A percentile compares a stretch with the other conserved stretches of the same genome.
These are phyloP conservation scores for Pelargonium cotyledonis DNA, from an alignment of 441 rosid species.

Conservation along the genomic window DNA sequence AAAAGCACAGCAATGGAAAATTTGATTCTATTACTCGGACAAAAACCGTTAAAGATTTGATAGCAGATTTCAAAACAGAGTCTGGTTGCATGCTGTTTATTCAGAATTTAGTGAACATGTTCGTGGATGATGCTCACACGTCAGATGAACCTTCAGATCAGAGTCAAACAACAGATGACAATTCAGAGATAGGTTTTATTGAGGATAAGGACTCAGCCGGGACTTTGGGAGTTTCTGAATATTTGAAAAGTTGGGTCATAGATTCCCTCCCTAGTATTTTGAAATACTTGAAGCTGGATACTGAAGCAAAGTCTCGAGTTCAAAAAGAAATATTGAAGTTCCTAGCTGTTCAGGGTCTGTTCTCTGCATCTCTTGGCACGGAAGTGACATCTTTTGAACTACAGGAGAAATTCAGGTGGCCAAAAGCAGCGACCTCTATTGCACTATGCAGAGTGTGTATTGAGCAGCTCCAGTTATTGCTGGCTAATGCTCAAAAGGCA, in stretches of 20 bases:
- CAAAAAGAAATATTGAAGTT: constrained; percentile 85
- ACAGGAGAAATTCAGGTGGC: constrained; percentile 95
- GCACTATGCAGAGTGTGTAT: constrained; percentile 76
- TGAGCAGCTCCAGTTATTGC: constrained; percentile 77
- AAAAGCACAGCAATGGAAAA: constrained; percentile 84
- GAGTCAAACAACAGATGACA: constrained; percentile 98
- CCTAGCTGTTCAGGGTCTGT: constrained; percentile 89
- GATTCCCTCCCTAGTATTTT: constrained; percentile 76
- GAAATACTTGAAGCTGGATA: constrained; percentile 61
- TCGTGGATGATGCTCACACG: constrained; percentile 66
- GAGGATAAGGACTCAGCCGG: constrained; percentile 73
- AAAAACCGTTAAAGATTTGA: constrained; percentile 67
- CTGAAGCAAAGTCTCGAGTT: constrained; percentile 64
- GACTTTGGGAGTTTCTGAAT: constrained; percentile 46
- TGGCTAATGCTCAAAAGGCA: constrained; percentile 68
- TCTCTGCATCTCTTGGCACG: constrained; percentile 82
- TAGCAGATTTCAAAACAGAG: constrained; percentile 77
- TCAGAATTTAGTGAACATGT: constrained; percentile 66
- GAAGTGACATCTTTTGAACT: constrained; percentile 95
- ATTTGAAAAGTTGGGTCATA: constrained; percentile 76
- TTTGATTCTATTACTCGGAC: constrained; percentile 68
- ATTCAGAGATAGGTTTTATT: constrained; percentile 73
- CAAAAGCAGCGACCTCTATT: constrained; percentile 64
- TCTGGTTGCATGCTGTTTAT: constrained; percentile 70
- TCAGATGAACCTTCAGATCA: constrained; percentile 92